A percentile compares a stretch with the other conserved stretches of the same genome.
Evolutionary conservation across 2,329 filamentous ascomycete species (phyloP).

Genomic region (Xylariomycetidae sp.): DNA sequence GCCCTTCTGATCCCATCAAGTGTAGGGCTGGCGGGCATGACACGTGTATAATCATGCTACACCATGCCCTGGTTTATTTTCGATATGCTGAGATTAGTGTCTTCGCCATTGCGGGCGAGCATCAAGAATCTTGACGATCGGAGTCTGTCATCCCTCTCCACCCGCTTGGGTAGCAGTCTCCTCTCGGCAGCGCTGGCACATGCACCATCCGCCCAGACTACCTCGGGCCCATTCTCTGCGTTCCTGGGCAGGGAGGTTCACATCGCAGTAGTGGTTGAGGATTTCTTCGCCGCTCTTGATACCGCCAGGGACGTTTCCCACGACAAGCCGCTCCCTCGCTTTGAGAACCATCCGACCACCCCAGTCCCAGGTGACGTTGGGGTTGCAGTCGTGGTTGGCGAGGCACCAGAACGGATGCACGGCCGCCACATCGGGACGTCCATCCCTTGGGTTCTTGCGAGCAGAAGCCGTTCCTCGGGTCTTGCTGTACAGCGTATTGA

Average conservation of each 20-base stretch:
- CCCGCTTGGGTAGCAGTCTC: conserved; percentile 46
- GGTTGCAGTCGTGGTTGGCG: conserved; percentile 93
- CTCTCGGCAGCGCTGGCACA: conserved; percentile 74
- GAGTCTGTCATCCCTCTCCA: conserved; percentile 11
- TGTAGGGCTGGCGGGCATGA: conserved; percentile 17
- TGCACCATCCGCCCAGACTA: conserved; percentile 81
- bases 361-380: conserved; percentile 95
- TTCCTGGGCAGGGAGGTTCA: conserved; percentile 68
- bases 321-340: conserved; percentile 52
- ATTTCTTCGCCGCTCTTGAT: conserved; percentile 79
- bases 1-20: conserved; percentile 3
- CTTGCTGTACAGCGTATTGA: conserved; percentile 89
- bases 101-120: not conserved
- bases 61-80: not conserved
- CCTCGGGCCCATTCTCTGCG: conserved; percentile 85
- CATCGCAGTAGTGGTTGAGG: conserved; percentile 90
- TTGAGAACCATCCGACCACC: conserved; percentile 68
- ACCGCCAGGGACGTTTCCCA: conserved; percentile 46
- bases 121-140: conserved; percentile 1
- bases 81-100: conserved; percentile 3
- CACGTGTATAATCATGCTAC: conserved; percentile 19
- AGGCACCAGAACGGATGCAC: conserved; percentile 96
- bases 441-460: conserved; percentile 67
- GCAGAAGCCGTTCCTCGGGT: conserved; percentile 91
- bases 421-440: conserved; percentile 83